Base-by-base conservation (phyloP, 2,329 filamentous ascomycete species). In the Stagonosporopsis tanaceti region DNA sequence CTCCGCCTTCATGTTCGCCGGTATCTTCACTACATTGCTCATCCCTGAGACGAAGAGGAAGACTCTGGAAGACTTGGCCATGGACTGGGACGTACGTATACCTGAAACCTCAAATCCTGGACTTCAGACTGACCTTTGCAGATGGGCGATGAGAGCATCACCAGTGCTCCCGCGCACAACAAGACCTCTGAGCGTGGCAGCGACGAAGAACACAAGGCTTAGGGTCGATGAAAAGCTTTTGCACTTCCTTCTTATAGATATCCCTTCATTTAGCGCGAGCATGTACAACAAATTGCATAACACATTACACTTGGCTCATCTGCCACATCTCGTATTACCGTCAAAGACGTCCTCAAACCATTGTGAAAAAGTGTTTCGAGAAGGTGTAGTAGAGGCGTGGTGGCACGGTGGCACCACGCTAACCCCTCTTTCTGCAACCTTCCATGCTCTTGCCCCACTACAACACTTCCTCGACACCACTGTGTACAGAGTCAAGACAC, bases 41-140 rank as follows among this genome's bases (percentile, higher is more conserved):
- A 87, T 93, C 28, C 90, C 89, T 0, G 91, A 93, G 78, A 94
- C 90, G 0, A 92, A 89, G 79, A 84, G 89, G 2, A 81, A 87
- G 71, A 93, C 90, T 6, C 81, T 95, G 30, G 91, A 92, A 71
- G 85, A 89, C 62, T 79, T 92, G 11, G 84, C 88, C 0, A 47
- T 63, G 51, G 70, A 73, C 47, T 73, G 70, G 70, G 72, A 73
- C 47, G 12, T 25, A 14, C 14, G 20, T 25, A 20, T 11, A 40
- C 20, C 38, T 20, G 20, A 20, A 20, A 20, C 20, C 20, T 20
- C 3, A 3, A 20, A 2, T 20, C 2, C 20, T 20, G 20, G 20
- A 20, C 20, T 20, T 20, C 20, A 20, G 20, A 20, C 20, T 20
- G 20, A 20, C 20, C 20, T 20, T 20, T 14, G 38, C 9, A 42